phyloP scores from a whole-genome alignment of 2,329 filamentous ascomycete genomes.

The Cucurbitaria berberidis region DNA sequence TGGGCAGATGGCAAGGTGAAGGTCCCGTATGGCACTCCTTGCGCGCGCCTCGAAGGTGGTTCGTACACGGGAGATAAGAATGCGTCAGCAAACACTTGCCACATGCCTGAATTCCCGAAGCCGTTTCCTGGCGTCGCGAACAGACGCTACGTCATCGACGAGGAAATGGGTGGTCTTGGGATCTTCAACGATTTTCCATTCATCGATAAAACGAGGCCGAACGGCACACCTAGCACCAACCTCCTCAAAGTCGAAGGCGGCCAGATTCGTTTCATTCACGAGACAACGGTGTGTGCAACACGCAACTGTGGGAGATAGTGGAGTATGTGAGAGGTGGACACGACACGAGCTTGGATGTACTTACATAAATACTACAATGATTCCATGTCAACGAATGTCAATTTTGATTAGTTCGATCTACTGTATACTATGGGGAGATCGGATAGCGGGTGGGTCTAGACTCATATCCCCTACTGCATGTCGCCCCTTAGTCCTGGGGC shows the following conservation, averaged over 20 bases:
- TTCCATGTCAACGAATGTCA: no score
- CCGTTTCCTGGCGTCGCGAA: conserved; percentile 24
- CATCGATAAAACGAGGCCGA: conserved; percentile 30
- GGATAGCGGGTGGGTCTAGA: no score
- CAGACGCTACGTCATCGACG: conserved; percentile 32
- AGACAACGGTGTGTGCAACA: conserved; percentile 30
- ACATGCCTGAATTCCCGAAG: conserved; percentile 32
- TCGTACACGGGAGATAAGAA: conserved; percentile 28
- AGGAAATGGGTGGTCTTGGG: conserved; percentile 26
- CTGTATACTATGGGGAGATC: no score
- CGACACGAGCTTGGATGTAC: neutral
- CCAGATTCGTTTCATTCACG: conserved; percentile 35
- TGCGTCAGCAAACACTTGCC: conserved; percentile 21
- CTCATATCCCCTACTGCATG: no score
- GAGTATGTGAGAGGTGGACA: neutral
- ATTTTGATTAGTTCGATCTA: no score
- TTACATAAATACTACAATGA: no score
- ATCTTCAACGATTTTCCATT: conserved; percentile 39
- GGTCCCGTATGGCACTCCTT: conserved; percentile 35
- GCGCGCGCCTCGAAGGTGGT: conserved; percentile 36
- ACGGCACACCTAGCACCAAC: conserved; percentile 32
- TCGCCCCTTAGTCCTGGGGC: no score
- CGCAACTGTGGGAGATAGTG: conserved; percentile 30
- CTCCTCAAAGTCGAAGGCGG: conserved; percentile 31
- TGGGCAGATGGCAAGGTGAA: conserved; percentile 29